Conservation (phyloP, 768 basidiomycete species). For the Phaeotremella fagi region DNA sequence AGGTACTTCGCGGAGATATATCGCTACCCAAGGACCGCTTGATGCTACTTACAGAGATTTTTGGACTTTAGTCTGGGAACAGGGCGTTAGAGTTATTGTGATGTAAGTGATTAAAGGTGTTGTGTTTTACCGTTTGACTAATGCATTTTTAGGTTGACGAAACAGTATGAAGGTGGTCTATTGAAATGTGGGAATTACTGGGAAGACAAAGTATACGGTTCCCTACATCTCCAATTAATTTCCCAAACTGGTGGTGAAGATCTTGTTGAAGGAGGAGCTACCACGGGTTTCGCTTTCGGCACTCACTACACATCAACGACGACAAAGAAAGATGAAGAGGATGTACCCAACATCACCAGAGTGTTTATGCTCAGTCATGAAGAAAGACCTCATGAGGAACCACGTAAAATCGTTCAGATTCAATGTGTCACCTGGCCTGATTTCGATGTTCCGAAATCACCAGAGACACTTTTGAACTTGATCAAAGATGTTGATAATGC, state of each 20-base stretch:
- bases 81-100: constrained; percentile 88
- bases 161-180: constrained; percentile 78
- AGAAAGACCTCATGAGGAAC: constrained; percentile 58
- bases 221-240: constrained; percentile 60
- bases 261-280: constrained; percentile 19
- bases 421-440: constrained; percentile 97
- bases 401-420: constrained; percentile 72
- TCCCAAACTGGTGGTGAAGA: constrained; percentile 54
- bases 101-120: constrained; percentile 56
- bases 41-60: constrained; percentile 86
- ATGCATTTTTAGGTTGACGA: constrained; percentile 58
- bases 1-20: constrained; percentile 74
- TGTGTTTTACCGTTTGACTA: not conserved
- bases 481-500: constrained; percentile 63
- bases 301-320: constrained; percentile 4
- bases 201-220: constrained; percentile 61
- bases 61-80: constrained; percentile 95
- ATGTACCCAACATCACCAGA: constrained; percentile 48
- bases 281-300: constrained; percentile 53
- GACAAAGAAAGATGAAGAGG: constrained; percentile 5
- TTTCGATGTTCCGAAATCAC: constrained; percentile 85
- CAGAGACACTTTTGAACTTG: constrained; percentile 67
- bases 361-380: constrained; percentile 64
- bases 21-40: constrained; percentile 92
- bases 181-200: constrained; percentile 92